These are phyloP conservation scores for Rhynchosporium graminicola DNA, from an alignment of 2,329 filamentous ascomycete species.

Conservation along the genomic window DNA sequence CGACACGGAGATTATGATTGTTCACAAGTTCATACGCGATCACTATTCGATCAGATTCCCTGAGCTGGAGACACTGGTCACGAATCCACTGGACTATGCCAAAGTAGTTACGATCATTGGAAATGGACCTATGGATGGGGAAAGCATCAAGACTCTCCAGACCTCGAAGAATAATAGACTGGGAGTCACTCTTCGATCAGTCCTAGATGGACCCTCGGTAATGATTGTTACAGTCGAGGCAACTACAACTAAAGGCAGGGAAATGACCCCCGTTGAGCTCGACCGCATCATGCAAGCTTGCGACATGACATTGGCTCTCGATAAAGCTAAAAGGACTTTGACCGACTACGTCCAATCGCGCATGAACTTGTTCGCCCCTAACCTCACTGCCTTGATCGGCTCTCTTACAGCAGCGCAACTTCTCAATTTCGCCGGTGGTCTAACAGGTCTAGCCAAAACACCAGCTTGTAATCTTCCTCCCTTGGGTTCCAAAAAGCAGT, in stretches of 20 bases:
- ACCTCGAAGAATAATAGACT: slow-evolving; percentile 77
- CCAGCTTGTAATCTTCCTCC: slow-evolving; percentile 91
- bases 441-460: slow-evolving; percentile 86
- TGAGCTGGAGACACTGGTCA: slow-evolving; percentile 85
- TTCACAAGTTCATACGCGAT: slow-evolving; percentile 95
- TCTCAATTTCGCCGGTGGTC: slow-evolving; percentile 89
- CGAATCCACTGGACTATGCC: slow-evolving; percentile 90
- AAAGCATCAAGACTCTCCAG: slow-evolving; percentile 78
- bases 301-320: slow-evolving; percentile 83
- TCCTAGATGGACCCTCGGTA: slow-evolving; percentile 84
- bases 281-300: slow-evolving; percentile 75
- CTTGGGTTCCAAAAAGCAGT: slow-evolving; percentile 85
- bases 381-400: slow-evolving; percentile 86
- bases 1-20: slow-evolving; percentile 85
- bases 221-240: slow-evolving; percentile 97
- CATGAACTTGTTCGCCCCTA: slow-evolving; percentile 95
- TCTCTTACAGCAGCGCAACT: slow-evolving; percentile 92
- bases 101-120: slow-evolving; percentile 92
- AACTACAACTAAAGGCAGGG: slow-evolving; percentile 80
- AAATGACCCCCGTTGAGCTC: slow-evolving; percentile 75
- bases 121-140: slow-evolving; percentile 82
- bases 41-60: slow-evolving; percentile 94
- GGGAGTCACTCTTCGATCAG: slow-evolving; percentile 71
- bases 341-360: slow-evolving; percentile 95
- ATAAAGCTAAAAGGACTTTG: slow-evolving; percentile 81